Evolutionary conservation across 1,284 basidiomycete species (phyloP).

Genomic region (Mixia osmundae): DNA sequence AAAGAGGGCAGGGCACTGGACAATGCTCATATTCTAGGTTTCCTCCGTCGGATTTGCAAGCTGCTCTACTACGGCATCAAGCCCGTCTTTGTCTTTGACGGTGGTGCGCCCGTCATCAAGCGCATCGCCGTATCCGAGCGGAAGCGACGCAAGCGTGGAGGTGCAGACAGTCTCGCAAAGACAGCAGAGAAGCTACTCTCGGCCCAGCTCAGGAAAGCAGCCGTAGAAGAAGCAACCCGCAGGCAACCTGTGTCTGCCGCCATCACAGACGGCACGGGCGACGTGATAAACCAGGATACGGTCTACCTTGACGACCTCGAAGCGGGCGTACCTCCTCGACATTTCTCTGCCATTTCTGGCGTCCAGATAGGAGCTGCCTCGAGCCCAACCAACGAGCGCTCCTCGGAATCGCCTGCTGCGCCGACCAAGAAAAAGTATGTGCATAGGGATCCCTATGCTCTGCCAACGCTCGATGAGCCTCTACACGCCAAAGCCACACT

Average conservation of each 20-base stretch:
- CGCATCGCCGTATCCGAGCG: slow-evolving; percentile 59
- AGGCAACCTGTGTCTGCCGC: slow-evolving; percentile 10
- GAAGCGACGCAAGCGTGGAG: slow-evolving; percentile 66
- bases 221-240: slow-evolving; percentile 47
- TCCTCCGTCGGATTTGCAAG: slow-evolving; percentile 67
- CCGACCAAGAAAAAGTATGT: slow-evolving; percentile 21
- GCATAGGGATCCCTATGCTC: slow-evolving; percentile 18
- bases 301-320: slow-evolving; percentile 74
- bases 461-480: slow-evolving; percentile 15
- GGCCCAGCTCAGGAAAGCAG: slow-evolving; percentile 77
- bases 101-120: slow-evolving; percentile 73
- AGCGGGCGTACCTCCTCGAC: slow-evolving; percentile 28
- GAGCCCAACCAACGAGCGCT: slow-evolving; percentile 2
- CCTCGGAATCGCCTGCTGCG: slow-evolving; percentile 4
- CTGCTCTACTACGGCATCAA: slow-evolving; percentile 89
- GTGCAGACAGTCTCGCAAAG: slow-evolving; percentile 54
- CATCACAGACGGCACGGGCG: slow-evolving; percentile 9
- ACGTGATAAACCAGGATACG: slow-evolving; percentile 36
- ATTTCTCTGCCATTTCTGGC: slow-evolving; percentile 12
- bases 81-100: slow-evolving; percentile 93
- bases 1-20: slow-evolving; percentile 59
- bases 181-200: slow-evolving; percentile 77
- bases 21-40: slow-evolving; percentile 89
- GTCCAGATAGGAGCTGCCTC: slow-evolving; percentile 4
- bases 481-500: slow-evolving; percentile 21